Evolutionary conservation across 106 monocot species (phyloP), one percentile per base, ranked within the genome.

Genomic region (Dioscorea zingiberensis): DNA sequence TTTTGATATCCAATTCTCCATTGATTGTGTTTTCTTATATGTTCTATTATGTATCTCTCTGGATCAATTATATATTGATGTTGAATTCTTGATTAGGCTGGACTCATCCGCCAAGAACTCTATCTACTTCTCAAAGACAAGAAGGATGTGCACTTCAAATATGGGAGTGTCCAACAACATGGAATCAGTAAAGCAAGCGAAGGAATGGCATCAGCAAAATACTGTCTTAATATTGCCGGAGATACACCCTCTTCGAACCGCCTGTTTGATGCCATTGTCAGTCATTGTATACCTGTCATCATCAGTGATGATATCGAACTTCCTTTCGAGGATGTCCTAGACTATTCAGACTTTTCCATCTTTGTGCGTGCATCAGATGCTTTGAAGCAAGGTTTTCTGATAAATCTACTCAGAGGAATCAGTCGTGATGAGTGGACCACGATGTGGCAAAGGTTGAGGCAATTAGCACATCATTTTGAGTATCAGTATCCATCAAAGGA

Each of bases 221-320:
- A 85, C 68, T 91, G 91, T 64, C 79, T 91, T 12, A 85, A 75
- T 48, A 86, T 97, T 12, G 95, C 95, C 5, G 95, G 91, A 21
- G 91, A 88, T 64, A 95, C 91, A 0, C 94, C 94, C 7, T 97
- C 95, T 3, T 91, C 95, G 3, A 91, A 88, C 62, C 78, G 91
- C 14, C 85, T 97, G 7, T 91, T 91, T 45, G 88, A 97, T 65
- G 83, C 95, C 61, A 91, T 91, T 2, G 91, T 71, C 17, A 82
- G 80, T 55, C 90, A 83, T 51, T 91, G 95, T 62, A 77, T 91
- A 3, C 95, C 95, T 0, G 91, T 97, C 2, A 69, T 91, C 27
- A 75, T 97, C 38, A 97, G 91, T 28, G 85, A 91, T 55, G 77
- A 85, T 11, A 88, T 97, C 27, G 88, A 97, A 62, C 83, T 91